These are phyloP conservation scores for Ogataea corticis DNA, from an alignment of 805 yeast genomes.

Conservation along the genomic window DNA sequence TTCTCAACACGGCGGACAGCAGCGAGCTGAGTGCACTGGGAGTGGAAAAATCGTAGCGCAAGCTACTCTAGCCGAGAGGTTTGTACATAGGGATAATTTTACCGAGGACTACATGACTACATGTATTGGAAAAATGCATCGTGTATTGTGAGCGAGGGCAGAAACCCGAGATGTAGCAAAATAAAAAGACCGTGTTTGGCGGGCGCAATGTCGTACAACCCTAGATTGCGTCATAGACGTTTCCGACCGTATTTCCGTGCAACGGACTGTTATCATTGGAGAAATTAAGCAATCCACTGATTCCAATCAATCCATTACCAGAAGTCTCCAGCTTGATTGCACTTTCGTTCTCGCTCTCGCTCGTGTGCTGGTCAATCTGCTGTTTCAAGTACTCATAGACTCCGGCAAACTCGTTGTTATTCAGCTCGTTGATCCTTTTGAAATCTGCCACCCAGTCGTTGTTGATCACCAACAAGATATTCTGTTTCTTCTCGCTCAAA, in stretches of 20 bases:
- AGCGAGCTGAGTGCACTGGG: conserved; percentile 31
- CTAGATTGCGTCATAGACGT: conserved; percentile 29
- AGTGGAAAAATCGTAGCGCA: conserved; percentile 10
- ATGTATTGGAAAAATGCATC: not conserved
- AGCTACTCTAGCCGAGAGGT: too few species aligned
- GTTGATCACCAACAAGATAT: conserved; percentile 33
- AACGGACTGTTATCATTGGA: conserved; percentile 33
- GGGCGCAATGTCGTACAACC: too few species aligned
- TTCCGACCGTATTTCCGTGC: conserved; percentile 29
- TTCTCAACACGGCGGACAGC: conserved; percentile 31
- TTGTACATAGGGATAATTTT: too few species aligned
- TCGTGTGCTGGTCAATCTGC: conserved; percentile 30
- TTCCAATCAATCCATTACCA: conserved; percentile 24
- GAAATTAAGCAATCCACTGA: conserved; percentile 31
- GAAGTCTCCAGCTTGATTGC: not conserved
- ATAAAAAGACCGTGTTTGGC: not conserved
- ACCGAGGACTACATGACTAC: too few species aligned
- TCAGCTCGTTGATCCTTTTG: conserved; percentile 31
- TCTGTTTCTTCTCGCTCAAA: conserved; percentile 33
- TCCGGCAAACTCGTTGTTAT: conserved; percentile 29
- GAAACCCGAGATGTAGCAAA: not conserved
- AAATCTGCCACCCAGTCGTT: conserved; percentile 34
- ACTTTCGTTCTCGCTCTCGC: not conserved
- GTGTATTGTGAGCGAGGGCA: conserved; percentile 6
- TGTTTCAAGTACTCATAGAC: conserved; percentile 26